phyloP scores from a whole-genome alignment of 176 grass and related monocot genomes.

The Aegilops sharonensis region DNA sequence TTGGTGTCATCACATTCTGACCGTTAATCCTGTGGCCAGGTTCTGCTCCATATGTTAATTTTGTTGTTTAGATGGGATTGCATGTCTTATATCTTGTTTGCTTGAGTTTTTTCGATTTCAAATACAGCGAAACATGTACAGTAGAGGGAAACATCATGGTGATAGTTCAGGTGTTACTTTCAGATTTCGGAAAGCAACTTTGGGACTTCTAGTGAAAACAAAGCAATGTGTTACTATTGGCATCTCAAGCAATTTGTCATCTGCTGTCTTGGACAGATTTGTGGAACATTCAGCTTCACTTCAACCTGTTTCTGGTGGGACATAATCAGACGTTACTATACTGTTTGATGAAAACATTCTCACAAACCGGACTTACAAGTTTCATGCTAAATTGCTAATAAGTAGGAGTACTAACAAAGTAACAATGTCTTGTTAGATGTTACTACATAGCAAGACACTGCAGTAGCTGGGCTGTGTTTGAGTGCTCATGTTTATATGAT shows the following conservation, averaged over 20 bases:
- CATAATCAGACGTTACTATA: neutral
- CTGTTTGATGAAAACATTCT: neutral
- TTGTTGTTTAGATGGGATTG: neutral
- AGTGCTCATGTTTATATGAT: neutral
- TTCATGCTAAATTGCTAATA: neutral
- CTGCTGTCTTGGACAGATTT: conserved; percentile 11
- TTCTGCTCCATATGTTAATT: conserved; percentile 26
- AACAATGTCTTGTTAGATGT: neutral
- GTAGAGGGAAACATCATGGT: neutral
- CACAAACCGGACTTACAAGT: neutral
- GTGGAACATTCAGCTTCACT: conserved; percentile 1
- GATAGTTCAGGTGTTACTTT: conserved; percentile 30
- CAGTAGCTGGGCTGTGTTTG: neutral
- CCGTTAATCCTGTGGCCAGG: conserved; percentile 46
- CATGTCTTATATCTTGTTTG: neutral
- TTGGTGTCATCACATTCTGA: conserved; percentile 28
- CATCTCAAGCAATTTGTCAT: conserved; percentile 30
- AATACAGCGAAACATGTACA: neutral
- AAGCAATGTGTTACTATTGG: neutral
- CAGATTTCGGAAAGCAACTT: neutral
- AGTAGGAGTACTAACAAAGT: neutral
- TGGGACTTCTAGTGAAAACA: neutral
- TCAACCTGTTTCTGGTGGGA: neutral
- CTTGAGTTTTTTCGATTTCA: neutral
- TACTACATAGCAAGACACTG: neutral